Base-by-base conservation (phyloP, 768 basidiomycete species). In the Clavulina sp. region DNA sequence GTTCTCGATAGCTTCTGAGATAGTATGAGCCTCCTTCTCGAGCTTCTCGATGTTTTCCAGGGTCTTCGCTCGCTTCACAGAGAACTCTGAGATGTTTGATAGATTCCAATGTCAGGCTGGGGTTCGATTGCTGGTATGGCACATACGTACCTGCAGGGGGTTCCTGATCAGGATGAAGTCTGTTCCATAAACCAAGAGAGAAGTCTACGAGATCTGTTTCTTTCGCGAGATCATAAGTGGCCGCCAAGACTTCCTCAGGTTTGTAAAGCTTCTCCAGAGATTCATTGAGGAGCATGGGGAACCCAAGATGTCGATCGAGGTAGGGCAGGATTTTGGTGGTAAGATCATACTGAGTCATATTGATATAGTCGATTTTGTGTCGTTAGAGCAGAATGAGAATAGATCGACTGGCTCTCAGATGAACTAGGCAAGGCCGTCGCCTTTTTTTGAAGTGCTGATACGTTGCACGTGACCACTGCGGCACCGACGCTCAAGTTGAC, bases 201-300 rank as follows among this genome's bases (percentile, higher is more conserved):
- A 93, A 99, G 65, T 93, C 92, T 53, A 93, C 81, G 92, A 97
- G 96, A 66, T 99, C 96, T 43, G 95, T 99, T 56, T 81, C 86
- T 63, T 88, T 93, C 51, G 89, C 86, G 50, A 97, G 80, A 61
- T 96, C 91, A 82, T 95, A 93, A 69, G 96, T 93, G 33, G 95
- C 93, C 36, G 78, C 69, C 53, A 80, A 78, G 52, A 97, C 75
- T 58, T 97, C 78, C 38, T 84, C 73, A 21, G 73, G 70, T 1
- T 86, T 73, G 65, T 91, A 96, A 36, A 84, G 66, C 18, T 76
- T 75, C 5, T 72, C 75, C 54, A 85, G 81, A 16, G 72, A 74
- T 41, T 96, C 80, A 69, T 93, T 89, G 6, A 84, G 78, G 55
- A 99, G 82, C 5, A 97, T 69, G 26, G 95, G 92, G 60, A 96